A percentile compares a stretch with the other conserved stretches of the same genome.
Conservation (phyloP, 1,139 yeast genomes). For the Zygoascus sp. region DNA sequence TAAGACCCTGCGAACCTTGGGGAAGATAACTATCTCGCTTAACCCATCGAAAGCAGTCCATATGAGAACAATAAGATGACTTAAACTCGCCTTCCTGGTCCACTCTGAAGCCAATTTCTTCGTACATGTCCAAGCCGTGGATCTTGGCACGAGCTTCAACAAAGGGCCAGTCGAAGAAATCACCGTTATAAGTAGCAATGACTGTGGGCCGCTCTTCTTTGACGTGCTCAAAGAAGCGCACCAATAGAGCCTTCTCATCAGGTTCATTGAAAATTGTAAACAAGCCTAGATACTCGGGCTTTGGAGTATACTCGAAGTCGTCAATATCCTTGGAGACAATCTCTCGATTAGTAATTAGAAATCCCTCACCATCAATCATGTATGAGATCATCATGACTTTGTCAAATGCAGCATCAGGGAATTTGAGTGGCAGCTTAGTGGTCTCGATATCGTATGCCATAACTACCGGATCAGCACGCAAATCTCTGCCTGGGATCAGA, state of each 20-base stretch:
- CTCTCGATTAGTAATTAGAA: constrained; percentile 85
- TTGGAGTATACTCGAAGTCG: constrained; percentile 96
- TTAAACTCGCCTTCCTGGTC: constrained; percentile 90
- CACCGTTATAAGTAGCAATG: constrained; percentile 97
- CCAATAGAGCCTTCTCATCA: constrained; percentile 70
- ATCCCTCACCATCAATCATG: constrained; percentile 98
- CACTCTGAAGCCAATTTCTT: constrained; percentile 89
- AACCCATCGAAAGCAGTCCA: constrained; percentile 99
- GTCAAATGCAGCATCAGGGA: constrained; percentile 90
- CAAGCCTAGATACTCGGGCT: constrained; percentile 88
- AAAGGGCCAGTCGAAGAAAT: constrained; percentile 98
- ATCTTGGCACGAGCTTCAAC: constrained; percentile 80
- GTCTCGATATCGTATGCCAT: constrained; percentile 98
- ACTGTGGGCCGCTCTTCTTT: constrained; percentile 88
- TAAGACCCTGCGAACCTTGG: constrained; percentile 97
- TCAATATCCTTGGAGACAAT: constrained; percentile 92
- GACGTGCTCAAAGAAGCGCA: constrained; percentile 83
- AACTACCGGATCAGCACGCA: constrained; percentile 97
- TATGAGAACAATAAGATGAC: constrained; percentile 87
- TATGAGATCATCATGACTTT: constrained; percentile 98
- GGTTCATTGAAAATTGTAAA: constrained; percentile 89
- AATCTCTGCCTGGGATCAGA: constrained; percentile 70
- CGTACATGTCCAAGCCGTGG: constrained; percentile 84
- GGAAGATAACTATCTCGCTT: constrained; percentile 96
- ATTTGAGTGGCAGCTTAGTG: constrained; percentile 91